phyloP scores from a whole-genome alignment of 345 rosid species.

The Trapa bicornis region DNA sequence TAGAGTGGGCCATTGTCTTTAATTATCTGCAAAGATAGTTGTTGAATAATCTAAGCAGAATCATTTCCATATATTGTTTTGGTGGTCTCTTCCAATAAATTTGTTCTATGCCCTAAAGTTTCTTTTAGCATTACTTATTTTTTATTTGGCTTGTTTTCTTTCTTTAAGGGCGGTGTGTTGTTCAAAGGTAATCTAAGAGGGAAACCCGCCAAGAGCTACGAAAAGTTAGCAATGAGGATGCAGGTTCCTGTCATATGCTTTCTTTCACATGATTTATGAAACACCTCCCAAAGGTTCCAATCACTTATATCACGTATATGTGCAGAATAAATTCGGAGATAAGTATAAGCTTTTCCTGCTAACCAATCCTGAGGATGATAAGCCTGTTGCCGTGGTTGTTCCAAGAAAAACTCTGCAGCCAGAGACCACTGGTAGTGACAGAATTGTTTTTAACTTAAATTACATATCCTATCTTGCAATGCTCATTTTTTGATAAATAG shows the following conservation, averaged over 20 bases:
- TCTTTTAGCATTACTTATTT: neutral
- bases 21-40: neutral
- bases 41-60: neutral
- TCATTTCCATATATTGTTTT: neutral
- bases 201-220: constrained; percentile 63
- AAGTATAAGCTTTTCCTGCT: constrained; percentile 78
- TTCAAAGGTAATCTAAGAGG: constrained; percentile 95
- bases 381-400: constrained; percentile 91
- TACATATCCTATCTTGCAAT: neutral
- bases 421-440: constrained; percentile 46
- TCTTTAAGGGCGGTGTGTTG: constrained; percentile 67
- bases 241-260: constrained; percentile 27
- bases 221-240: constrained; percentile 66
- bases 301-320: constrained; percentile 7
- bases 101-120: no score
- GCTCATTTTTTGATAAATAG: neutral
- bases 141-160: constrained; percentile 4
- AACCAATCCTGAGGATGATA: constrained; percentile 86
- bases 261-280: constrained; percentile 5
- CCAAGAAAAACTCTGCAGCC: constrained; percentile 71
- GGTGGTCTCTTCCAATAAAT: neutral
- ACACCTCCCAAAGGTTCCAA: constrained; percentile 4
- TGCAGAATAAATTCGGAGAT: constrained; percentile 73
- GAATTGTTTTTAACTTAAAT: neutral
- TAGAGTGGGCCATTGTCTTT: neutral